Base-by-base conservation (phyloP, 305 asterid genomes). In the Nicotiana rustica region DNA sequence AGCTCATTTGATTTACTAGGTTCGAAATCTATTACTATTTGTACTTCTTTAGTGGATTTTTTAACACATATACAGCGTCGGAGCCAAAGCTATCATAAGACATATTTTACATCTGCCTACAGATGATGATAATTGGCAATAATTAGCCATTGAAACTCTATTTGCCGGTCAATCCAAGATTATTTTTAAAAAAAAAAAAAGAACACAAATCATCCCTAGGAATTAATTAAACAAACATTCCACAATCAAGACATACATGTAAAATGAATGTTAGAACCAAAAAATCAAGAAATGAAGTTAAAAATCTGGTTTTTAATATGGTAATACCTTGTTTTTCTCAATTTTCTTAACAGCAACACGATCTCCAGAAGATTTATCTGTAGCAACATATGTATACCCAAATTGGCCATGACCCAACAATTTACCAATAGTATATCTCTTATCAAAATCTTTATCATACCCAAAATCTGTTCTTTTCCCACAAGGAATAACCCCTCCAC, bases 261-360 rank as follows among this genome's bases (percentile, higher is more conserved):
- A 66, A 35, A 62, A 76, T 71, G 56, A 67, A 12, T 21, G 47
- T 41, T 41, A 41, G 47, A 29, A 21, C 78, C 13, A 31, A 49
- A 52, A 38, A 44, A 38, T n/a, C 18, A 19, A 59, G 10, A 44
- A 82, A 41, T 65, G 9, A 29, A 56, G 25, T 19, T 33, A 67
- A 49, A 38, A 31, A 33, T 25, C 38, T 7, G 8, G 18, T 19
- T 13, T 49, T 47, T 47, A 35, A 71, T 19, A 71, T 21, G 35
- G 10, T 12, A 77, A 13, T 67, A 92, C 97, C 97, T 92, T 93
- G 85, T 66, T 91, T 89, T 93, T 93, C 82, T 93, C 97, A 77
- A 93, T 92, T 90, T 87, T 92, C 85, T 93, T 93, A 82, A 92
- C 97, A 66, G 97, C 97, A 82, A 93, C 97, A 56, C 97, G 97